These are phyloP conservation scores for Hypoxylon sp. DNA, from an alignment of 2,329 filamentous ascomycete genomes.

Conservation along the genomic window DNA sequence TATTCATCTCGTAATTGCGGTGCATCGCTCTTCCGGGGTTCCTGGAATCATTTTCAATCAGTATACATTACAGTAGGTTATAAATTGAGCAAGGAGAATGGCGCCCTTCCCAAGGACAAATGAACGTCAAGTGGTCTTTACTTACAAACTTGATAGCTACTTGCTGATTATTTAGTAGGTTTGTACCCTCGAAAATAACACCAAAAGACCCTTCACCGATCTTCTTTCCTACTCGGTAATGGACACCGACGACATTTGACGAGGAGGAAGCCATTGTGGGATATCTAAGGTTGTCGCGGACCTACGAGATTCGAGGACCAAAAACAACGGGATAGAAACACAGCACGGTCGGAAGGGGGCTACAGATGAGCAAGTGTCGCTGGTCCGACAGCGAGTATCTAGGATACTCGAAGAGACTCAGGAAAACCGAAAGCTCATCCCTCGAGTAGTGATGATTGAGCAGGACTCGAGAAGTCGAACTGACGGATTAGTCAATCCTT, in stretches of 20 bases:
- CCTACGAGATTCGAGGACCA: slow-evolving; percentile 21
- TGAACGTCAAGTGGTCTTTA: slow-evolving; percentile 50
- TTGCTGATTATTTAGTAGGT: slow-evolving; percentile 98
- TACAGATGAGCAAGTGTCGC: slow-evolving; percentile 28
- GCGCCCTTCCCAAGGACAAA: slow-evolving; percentile 5
- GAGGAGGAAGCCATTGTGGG: slow-evolving; percentile 84
- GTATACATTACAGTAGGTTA: slow-evolving; percentile 4
- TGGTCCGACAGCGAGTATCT: slow-evolving; percentile 50
- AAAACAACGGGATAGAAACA: slow-evolving; percentile 30
- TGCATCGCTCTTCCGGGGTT: slow-evolving; percentile 98
- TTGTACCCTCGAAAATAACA: slow-evolving; percentile 98
- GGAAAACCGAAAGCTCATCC: slow-evolving; percentile 49
- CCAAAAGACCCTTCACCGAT: slow-evolving; percentile 99
- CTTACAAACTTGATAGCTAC: slow-evolving; percentile 99
- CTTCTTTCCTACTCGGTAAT: slow-evolving; percentile 99
- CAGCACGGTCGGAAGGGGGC: slow-evolving; percentile 36
- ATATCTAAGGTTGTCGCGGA: slow-evolving; percentile 23
- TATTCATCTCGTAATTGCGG: slow-evolving; percentile 98
- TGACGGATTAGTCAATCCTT: slow-evolving; percentile 50
- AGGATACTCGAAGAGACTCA: slow-evolving; percentile 50
- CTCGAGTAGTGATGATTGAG: slow-evolving; percentile 46
- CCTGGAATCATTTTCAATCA: slow-evolving; percentile 66
- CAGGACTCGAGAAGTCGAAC: slow-evolving; percentile 44
- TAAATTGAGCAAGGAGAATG: slow-evolving; percentile 3
- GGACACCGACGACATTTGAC: slow-evolving; percentile 97